A percentile compares a stretch with the other conserved stretches of the same genome.
Evolutionary conservation across 2,329 filamentous ascomycete genomes (phyloP).

Genomic region (Fonsecaea monophora): DNA sequence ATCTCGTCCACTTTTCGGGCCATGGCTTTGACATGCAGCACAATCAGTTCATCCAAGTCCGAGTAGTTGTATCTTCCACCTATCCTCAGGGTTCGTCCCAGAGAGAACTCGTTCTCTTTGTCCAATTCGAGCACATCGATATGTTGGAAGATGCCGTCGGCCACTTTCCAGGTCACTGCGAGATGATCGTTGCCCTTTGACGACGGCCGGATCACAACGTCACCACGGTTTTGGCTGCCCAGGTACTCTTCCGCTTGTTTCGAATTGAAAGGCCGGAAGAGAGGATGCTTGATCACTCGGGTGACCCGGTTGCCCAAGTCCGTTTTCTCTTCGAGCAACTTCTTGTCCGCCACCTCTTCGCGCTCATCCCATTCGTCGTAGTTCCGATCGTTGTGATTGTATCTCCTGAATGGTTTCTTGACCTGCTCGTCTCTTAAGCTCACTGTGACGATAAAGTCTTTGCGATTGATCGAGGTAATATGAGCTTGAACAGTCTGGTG

Average conservation of each 20-base stretch:
- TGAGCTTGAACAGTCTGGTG: slow-evolving; percentile 90
- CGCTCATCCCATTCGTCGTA: slow-evolving; percentile 85
- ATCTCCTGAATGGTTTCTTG: slow-evolving; percentile 72
- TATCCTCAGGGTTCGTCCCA: slow-evolving; percentile 84
- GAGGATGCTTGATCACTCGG: slow-evolving; percentile 95
- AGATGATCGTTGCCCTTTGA: slow-evolving; percentile 95
- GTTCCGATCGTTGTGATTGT: slow-evolving; percentile 61
- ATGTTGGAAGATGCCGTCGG: slow-evolving; percentile 94
- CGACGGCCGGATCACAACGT: slow-evolving; percentile 92
- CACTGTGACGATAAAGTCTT: slow-evolving; percentile 81
- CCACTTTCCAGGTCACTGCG: slow-evolving; percentile 97
- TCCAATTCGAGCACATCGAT: slow-evolving; percentile 96
- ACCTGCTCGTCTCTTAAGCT: slow-evolving; percentile 83
- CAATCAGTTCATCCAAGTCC: slow-evolving; percentile 96
- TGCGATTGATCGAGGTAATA: slow-evolving; percentile 84
- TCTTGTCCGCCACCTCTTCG: slow-evolving; percentile 80
- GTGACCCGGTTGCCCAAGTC: slow-evolving; percentile 83
- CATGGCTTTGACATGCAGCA: slow-evolving; percentile 97
- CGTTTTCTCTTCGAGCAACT: slow-evolving; percentile 84
- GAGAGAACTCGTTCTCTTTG: slow-evolving; percentile 95
- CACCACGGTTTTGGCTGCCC: slow-evolving; percentile 81
- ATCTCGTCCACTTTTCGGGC: slow-evolving; percentile 96
- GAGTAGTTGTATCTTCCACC: slow-evolving; percentile 89
- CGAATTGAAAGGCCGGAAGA: slow-evolving; percentile 93
- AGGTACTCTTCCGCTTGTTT: slow-evolving; percentile 92